Evolutionary conservation across 345 rosid genomes (phyloP).

Genomic region (Euphorbia peplus): DNA sequence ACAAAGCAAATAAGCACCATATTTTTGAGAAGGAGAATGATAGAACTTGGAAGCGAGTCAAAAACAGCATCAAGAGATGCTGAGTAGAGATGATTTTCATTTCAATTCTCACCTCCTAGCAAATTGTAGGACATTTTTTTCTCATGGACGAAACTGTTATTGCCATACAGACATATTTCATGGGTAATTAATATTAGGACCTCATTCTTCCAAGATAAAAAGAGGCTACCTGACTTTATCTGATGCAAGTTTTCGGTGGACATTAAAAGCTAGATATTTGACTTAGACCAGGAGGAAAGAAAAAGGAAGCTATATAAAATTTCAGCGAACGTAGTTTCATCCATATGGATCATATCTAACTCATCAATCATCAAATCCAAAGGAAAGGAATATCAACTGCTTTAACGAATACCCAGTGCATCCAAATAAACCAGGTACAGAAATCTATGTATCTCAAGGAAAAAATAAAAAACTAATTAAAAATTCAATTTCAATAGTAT

Average conservation of each 20-base stretch:
- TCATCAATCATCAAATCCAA: not conserved
- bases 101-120: not conserved
- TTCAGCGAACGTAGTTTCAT: not conserved
- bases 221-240: not conserved
- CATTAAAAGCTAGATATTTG: not conserved
- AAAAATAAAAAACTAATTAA: not conserved
- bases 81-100: not conserved
- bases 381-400: not conserved
- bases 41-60: not conserved
- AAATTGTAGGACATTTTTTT: not conserved
- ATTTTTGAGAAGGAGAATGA: not conserved
- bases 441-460: not conserved
- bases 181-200: not conserved
- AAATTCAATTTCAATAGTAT: not conserved
- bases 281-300: not conserved
- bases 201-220: not conserved
- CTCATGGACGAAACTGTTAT: too few species aligned
- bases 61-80: not conserved
- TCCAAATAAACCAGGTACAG: not conserved
- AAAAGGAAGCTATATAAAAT: not conserved
- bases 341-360: not conserved
- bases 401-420: not conserved
- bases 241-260: not conserved
- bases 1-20: not conserved
- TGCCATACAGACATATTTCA: not conserved